Evolutionary conservation across 306 rosid species (phyloP), one percentile per base, ranked within the genome.

Genomic region (Delonix regia): DNA sequence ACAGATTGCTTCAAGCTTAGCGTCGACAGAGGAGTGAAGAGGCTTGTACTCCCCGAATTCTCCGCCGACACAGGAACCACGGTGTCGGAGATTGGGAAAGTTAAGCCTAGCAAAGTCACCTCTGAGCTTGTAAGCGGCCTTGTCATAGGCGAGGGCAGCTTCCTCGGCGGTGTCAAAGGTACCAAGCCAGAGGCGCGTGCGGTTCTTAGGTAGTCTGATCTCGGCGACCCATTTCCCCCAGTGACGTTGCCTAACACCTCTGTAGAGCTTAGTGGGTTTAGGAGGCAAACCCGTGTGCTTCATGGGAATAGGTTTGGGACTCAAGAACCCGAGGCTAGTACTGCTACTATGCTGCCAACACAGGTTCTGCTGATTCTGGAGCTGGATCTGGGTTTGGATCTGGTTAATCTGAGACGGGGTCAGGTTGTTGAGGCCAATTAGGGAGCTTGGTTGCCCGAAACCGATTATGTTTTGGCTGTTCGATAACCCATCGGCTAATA

Each of bases 201-300:
- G 94, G 81, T 96, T 93, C 89, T 88, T 93, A 0, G 99, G 99
- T 1, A 96, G 97, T 9, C 99, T 85, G 19, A 96, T 96, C 91
- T 96, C 99, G 3, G 99, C 99, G 0, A 96, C 99, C 99, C 99
- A 96, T 76, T 96, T 96, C 0, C 99, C 99, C 99, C 99, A 96
- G 78, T 96, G 99, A 51, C 99, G 83, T 65, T 96, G 98, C 76
- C 99, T 76, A 16, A 96, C 99, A 34, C 99, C 99, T 81, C 99
- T 63, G 81, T 96, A 96, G 0, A 96, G 97, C 89, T 93, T 96
- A 0, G 93, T 85, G 66, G 98, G 90, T 52, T 96, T 96, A 0
- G 87, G 77, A 3, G 92, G 82, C 5, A 81, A 65, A 2, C 93
- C 94, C 36, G 75, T 70, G 0, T 83, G 97, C 89, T 96, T 96